These are phyloP conservation scores for Scolecobasidium constrictum DNA, from an alignment of 2,329 filamentous ascomycete species.

Conservation along the genomic window DNA sequence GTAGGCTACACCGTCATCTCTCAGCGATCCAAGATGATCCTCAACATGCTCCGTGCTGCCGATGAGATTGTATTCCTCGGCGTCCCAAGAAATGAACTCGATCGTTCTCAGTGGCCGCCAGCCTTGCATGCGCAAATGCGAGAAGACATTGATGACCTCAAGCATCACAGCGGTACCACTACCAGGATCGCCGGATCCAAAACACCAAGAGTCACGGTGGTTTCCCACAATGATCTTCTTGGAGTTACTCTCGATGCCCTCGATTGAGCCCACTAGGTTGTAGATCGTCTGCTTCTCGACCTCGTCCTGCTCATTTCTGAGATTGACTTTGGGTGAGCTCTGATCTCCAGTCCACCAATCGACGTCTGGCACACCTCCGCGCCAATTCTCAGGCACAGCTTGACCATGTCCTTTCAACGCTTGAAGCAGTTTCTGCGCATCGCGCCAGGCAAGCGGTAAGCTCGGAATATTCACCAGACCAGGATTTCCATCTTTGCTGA, in stretches of 20 bases:
- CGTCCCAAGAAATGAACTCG: slow-evolving; percentile 96
- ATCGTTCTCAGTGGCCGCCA: slow-evolving; percentile 93
- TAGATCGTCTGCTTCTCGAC: slow-evolving; percentile 67
- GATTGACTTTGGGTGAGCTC: slow-evolving; percentile 63
- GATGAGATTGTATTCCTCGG: slow-evolving; percentile 81
- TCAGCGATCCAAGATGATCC: slow-evolving; percentile 62
- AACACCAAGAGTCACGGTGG: slow-evolving; percentile 86
- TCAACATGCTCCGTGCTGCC: slow-evolving; percentile 95
- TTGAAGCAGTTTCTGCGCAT: slow-evolving; percentile 70
- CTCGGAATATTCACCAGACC: slow-evolving; percentile 79
- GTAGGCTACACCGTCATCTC: slow-evolving; percentile 70
- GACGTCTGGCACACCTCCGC: slow-evolving; percentile 64
- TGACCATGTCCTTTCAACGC: slow-evolving; percentile 65
- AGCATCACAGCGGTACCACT: slow-evolving; percentile 86
- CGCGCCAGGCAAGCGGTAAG: slow-evolving; percentile 78
- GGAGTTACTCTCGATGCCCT: slow-evolving; percentile 70
- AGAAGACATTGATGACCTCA: slow-evolving; percentile 77
- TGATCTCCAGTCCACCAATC: slow-evolving; percentile 75
- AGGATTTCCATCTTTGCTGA: slow-evolving; percentile 57
- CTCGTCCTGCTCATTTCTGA: slow-evolving; percentile 83
- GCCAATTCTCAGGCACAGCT: slow-evolving; percentile 59
- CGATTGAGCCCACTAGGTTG: slow-evolving; percentile 79
- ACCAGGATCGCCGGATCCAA: slow-evolving; percentile 60
- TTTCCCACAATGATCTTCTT: slow-evolving; percentile 87
- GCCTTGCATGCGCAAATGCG: slow-evolving; percentile 61